Conservation (phyloP, 768 basidiomycete genomes). For the Amanita subjunquillea region DNA sequence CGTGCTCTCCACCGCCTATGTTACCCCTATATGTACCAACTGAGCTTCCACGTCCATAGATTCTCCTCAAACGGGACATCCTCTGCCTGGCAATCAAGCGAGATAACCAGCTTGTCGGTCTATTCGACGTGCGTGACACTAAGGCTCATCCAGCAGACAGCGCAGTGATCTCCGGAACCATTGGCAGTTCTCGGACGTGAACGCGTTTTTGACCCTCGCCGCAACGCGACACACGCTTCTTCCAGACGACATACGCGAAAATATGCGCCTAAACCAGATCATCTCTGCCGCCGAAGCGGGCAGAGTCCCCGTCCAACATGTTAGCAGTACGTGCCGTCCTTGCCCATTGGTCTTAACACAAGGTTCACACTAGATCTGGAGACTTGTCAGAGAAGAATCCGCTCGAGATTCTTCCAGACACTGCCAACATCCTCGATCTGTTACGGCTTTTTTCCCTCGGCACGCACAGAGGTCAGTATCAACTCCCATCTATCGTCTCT, state of each 20-base stretch:
- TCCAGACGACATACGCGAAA: conserved; percentile 48
- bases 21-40: background rate
- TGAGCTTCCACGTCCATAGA: conserved; percentile 22
- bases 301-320: conserved; percentile 61
- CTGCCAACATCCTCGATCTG: conserved; percentile 53
- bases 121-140: conserved; percentile 58
- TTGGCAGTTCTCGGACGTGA: conserved; percentile 72
- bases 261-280: conserved; percentile 56
- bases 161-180: background rate
- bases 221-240: conserved; percentile 65
- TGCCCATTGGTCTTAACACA: background rate
- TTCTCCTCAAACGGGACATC: conserved; percentile 51
- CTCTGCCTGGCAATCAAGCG: conserved; percentile 56
- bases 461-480: conserved; percentile 51
- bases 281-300: conserved; percentile 67
- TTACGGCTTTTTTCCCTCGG: conserved; percentile 61
- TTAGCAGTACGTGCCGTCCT: conserved; percentile 50
- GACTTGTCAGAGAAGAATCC: conserved; percentile 85
- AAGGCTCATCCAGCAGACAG: background rate
- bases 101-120: conserved; percentile 31
- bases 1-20: conserved; percentile 11
- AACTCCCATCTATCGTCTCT: background rate
- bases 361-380: conserved; percentile 16
- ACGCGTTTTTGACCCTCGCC: conserved; percentile 78
- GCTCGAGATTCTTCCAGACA: conserved; percentile 48